Evolutionary conservation across 176 grass and related monocot genomes (phyloP).

Genomic region (Triticum aestivum): IWGSC_CS_RefSeq_v2.1 NC_057807.1:643076980-643077479

Average conservation of each 20-base stretch:
- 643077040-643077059: background rate
- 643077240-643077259: conserved; percentile 81
- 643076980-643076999: background rate
- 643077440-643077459: conserved; percentile 48
- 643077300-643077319: conserved; percentile 90
- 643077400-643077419: background rate
- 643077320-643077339: conserved; percentile 91
- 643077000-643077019: background rate
- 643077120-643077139: background rate
- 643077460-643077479: conserved; percentile 73
- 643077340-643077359: conserved; percentile 41
- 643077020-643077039: background rate
- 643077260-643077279: conserved; percentile 99
- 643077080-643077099: background rate
- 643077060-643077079: background rate
- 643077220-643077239: conserved; percentile 91
- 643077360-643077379: conserved; percentile 32
- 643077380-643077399: background rate
- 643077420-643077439: conserved; percentile 9
- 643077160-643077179: conserved; percentile 93
- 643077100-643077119: background rate
- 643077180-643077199: conserved; percentile 96
- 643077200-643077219: conserved; percentile 71
- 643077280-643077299: conserved; percentile 99
- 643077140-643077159: conserved; percentile 65